Evolutionary conservation across 352 stramenopile species (phyloP).

Genomic region (Saprolegnia diclina): DNA sequence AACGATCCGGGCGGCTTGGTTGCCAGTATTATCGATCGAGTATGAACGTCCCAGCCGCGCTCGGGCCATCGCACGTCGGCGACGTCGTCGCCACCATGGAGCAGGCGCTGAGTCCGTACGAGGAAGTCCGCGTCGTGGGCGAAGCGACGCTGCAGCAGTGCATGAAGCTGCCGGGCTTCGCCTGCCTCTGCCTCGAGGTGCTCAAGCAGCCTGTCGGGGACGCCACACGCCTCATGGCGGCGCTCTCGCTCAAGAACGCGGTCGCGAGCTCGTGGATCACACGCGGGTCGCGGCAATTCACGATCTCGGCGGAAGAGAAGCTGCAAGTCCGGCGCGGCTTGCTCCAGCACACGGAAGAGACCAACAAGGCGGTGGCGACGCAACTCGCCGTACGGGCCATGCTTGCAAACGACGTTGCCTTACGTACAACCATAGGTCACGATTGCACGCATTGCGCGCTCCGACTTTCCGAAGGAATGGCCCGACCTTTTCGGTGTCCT

Average conservation of each 20-base stretch:
- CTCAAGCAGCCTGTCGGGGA: constrained; percentile 9
- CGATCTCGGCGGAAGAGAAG: constrained; percentile 24
- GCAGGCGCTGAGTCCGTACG: constrained; percentile 10
- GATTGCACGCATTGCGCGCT: constrained; percentile 52
- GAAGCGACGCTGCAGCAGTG: constrained; percentile 27
- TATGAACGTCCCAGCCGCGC: constrained; percentile 16
- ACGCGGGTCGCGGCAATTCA: constrained; percentile 18
- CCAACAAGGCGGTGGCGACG: constrained; percentile 21
- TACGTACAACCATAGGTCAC: constrained; percentile 12
- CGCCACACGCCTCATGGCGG: constrained; percentile 20
- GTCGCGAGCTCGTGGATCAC: constrained; percentile 17
- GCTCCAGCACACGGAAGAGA: constrained; percentile 20
- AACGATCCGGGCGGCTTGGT: not conserved
- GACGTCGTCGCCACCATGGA: constrained; percentile 25
- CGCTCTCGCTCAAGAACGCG: constrained; percentile 25
- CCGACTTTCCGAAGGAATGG: constrained; percentile 71
- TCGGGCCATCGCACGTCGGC: constrained; percentile 6
- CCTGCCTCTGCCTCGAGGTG: constrained; percentile 16
- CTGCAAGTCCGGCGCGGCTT: constrained; percentile 3
- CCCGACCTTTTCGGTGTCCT: constrained; percentile 56
- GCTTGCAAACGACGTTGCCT: not conserved
- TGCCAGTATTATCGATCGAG: constrained; percentile 1
- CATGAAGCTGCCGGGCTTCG: constrained; percentile 26
- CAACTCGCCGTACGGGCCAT: constrained; percentile 17
- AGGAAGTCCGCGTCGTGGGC: constrained; percentile 3